A percentile compares a stretch with the other conserved stretches of the same genome.
Conservation (phyloP, 345 rosid genomes). For the Eucalyptus erythrocorys region DNA sequence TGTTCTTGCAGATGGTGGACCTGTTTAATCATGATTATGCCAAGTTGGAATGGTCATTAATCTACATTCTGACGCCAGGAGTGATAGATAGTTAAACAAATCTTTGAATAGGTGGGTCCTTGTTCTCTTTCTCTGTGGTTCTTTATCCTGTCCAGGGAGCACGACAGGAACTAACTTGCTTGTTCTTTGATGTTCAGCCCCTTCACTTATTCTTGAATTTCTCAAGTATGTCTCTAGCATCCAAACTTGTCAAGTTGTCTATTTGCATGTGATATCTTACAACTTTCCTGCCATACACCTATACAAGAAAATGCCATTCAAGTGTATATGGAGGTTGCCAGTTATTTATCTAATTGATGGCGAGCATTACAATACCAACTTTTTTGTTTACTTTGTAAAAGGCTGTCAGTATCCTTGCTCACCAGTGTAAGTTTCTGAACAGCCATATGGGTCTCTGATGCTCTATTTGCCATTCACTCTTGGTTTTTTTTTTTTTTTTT, state of each 20-base stretch:
- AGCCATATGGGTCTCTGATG: background rate
- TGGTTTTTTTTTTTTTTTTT: constrained; percentile 1
- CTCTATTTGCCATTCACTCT: background rate
- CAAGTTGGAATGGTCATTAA: constrained; percentile 60
- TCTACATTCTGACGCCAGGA: constrained; percentile 83
- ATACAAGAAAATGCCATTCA: constrained; percentile 79
- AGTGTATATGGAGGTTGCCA: constrained; percentile 58
- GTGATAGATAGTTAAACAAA: constrained; percentile 66
- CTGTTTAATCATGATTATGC: constrained; percentile 58
- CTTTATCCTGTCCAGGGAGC: background rate
- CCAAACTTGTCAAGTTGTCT: constrained; percentile 62
- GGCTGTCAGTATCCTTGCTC: constrained; percentile 86
- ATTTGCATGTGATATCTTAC: constrained; percentile 89
- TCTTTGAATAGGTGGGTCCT: constrained; percentile 57
- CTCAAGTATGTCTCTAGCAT: constrained; percentile 60
- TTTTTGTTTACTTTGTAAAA: constrained; percentile 73
- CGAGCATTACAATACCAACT: constrained; percentile 73
- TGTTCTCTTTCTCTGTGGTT: background rate
- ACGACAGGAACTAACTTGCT: background rate
- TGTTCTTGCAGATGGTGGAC: constrained; percentile 60
- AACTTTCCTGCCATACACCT: constrained; percentile 72
- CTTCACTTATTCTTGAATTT: constrained; percentile 59
- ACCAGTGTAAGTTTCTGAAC: constrained; percentile 49
- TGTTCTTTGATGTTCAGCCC: constrained; percentile 27
- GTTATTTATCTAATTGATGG: constrained; percentile 74